Base-by-base conservation (phyloP, 164 flowering plant species). In the Vitis rupestris region DNA sequence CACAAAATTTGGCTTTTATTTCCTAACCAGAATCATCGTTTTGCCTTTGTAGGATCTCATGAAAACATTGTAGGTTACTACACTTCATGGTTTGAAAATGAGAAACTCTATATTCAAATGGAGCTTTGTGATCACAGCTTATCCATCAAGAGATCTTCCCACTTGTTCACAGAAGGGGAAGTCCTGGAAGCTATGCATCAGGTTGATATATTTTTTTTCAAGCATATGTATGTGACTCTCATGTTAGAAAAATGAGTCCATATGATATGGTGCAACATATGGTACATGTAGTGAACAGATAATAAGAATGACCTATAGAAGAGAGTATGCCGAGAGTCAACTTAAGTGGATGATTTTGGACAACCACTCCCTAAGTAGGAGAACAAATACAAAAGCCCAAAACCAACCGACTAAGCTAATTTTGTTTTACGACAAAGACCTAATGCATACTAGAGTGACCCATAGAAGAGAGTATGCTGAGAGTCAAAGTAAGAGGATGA, bases 81-180 rank as follows among this genome's bases (percentile, higher is more conserved):
- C 70, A 77, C 87, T 64, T 90, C 98, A 53, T 95, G 99, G 99
- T 95, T 95, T 77, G 99, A 93, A 76, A 89, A 91, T 72, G 96
- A 93, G 75, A 88, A 90, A 66, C 90, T 95, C 61, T 95, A 87
- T 79, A 93, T 93, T 72, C 98, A 93, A 78, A 84, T 91, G 92
- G 99, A 93, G 84, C 91, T 95, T 29, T 95, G 99, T 77, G 98
- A 91, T 67, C 68, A 68, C 72, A 88, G 94, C 80, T 84, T 93
- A 59, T 87, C 97, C 31, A 66, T 80, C 64, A 62, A 53, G 14
- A 78, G 50, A 62, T 74, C 70, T 59, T 78, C 84, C 69, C 80
- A 63, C 23, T 53, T 69, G 50, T 75, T 79, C 31, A 72, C 88
- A 52, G 94, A 91, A 68, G 84, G 70, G 59, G 91, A 90, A 66